Percentiles rank a stretch among this genome's conserved stretches.
phyloP scores from a whole-genome alignment of 345 rosid genomes.

The Lepidium africanum region DNA sequence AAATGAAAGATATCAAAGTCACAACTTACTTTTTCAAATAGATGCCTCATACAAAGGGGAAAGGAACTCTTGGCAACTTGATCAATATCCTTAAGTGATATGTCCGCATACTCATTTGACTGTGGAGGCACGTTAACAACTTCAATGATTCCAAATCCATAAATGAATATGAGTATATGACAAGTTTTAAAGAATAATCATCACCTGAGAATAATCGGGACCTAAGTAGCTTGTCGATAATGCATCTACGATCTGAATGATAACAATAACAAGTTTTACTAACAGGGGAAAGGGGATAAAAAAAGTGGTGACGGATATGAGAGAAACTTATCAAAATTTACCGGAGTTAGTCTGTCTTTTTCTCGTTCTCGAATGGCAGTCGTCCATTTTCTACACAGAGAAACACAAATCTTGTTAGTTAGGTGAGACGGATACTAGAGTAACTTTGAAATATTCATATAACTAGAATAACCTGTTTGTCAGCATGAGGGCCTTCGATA shows the following conservation, averaged over 20 bases:
- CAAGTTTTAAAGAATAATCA: neutral
- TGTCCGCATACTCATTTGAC: slow-evolving; percentile 65
- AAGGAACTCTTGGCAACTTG: slow-evolving; percentile 68
- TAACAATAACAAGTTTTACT: neutral
- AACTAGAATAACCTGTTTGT: slow-evolving; percentile 62
- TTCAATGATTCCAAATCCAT: slow-evolving; percentile 3
- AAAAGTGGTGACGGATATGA: too few species aligned
- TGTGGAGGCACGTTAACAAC: slow-evolving; percentile 31
- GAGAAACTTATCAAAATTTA: neutral
- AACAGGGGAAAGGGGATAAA: neutral
- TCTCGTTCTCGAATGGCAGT: slow-evolving; percentile 73
- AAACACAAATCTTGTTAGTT: neutral
- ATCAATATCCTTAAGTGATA: slow-evolving; percentile 78
- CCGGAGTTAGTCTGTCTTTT: slow-evolving; percentile 82
- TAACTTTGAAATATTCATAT: neutral
- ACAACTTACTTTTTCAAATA: slow-evolving; percentile 67
- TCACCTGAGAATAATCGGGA: slow-evolving; percentile 88
- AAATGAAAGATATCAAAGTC: neutral
- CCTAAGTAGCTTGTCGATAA: slow-evolving; percentile 71
- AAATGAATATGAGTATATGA: neutral
- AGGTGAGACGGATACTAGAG: neutral
- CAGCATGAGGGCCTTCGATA: slow-evolving; percentile 74
- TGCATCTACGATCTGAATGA: slow-evolving; percentile 72
- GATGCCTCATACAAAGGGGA: slow-evolving; percentile 90
- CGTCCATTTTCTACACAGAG: slow-evolving; percentile 73